phyloP scores from a whole-genome alignment of 163 green algal species.

The Scenedesmus sp. region DNA sequence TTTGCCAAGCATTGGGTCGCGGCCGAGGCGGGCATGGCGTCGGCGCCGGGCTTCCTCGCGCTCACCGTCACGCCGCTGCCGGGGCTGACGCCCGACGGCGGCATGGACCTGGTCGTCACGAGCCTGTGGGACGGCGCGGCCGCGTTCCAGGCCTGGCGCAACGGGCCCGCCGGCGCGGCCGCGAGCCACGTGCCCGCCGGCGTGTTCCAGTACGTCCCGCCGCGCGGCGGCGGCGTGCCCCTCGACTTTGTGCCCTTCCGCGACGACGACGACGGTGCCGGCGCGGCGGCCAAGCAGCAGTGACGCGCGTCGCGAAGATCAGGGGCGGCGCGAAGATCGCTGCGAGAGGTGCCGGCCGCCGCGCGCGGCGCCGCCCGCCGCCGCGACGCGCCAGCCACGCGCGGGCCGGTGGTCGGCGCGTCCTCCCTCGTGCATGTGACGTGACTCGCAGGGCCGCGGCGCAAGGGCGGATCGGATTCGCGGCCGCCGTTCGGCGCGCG shows the following conservation, averaged over 20 bases:
- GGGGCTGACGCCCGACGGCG: slow-evolving; percentile 4
- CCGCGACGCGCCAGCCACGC: too few species aligned
- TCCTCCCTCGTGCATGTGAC: too few species aligned
- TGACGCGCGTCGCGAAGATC: too few species aligned
- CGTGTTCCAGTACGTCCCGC: slow-evolving; percentile 53
- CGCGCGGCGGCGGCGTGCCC: slow-evolving; percentile 39
- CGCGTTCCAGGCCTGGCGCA: slow-evolving; percentile 13
- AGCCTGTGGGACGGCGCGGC: slow-evolving; percentile 20
- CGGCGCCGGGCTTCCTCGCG: slow-evolving; percentile 28
- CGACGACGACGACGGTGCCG: too few species aligned
- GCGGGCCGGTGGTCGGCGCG: too few species aligned
- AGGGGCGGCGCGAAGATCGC: too few species aligned
- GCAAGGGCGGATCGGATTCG: too few species aligned
- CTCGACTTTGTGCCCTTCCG: slow-evolving; percentile 21
- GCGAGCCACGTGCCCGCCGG: slow-evolving; percentile 10
- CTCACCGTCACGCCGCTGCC: not conserved
- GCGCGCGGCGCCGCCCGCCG: too few species aligned
- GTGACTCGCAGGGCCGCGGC: too few species aligned
- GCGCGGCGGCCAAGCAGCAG: too few species aligned
- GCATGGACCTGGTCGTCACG: slow-evolving; percentile 14
- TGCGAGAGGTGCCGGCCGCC: too few species aligned
- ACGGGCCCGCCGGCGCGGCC: not conserved
- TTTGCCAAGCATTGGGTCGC: slow-evolving; percentile 38
- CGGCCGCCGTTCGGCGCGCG: too few species aligned
- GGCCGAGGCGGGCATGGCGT: slow-evolving; percentile 9